Evolutionary conservation across 345 rosid species (phyloP).

Genomic region (Rhodomyrtus tomentosa): DNA sequence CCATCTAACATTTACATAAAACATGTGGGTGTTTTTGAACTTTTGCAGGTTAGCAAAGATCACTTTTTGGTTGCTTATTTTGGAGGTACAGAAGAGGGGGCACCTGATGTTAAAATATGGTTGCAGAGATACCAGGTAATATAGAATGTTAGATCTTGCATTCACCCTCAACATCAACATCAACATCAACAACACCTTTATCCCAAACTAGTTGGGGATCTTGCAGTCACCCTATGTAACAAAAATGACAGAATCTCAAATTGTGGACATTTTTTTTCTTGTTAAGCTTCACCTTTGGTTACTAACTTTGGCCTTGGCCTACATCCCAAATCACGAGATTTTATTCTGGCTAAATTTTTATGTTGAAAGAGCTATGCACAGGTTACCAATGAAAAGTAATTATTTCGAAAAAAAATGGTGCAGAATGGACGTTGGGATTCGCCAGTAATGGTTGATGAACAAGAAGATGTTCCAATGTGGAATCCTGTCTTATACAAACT

Average conservation of each 20-base stretch:
- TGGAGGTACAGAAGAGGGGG: conserved; percentile 49
- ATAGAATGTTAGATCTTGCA: neutral
- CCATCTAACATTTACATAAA: neutral
- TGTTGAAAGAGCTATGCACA: neutral
- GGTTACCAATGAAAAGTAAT: neutral
- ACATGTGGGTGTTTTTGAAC: neutral
- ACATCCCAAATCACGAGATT: neutral
- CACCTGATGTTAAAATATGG: conserved; percentile 65
- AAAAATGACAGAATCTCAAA: neutral
- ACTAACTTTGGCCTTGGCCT: neutral
- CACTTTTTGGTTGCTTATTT: conserved; percentile 76
- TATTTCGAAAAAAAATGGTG: neutral
- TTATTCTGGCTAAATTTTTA: neutral
- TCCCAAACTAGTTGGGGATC: no score
- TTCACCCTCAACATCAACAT: no score
- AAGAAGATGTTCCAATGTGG: conserved; percentile 74
- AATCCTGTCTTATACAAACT: conserved; percentile 81
- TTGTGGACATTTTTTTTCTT: neutral
- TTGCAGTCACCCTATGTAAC: neutral
- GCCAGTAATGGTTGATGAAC: conserved; percentile 49
- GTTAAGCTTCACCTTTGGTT: neutral
- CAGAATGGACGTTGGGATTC: conserved; percentile 65
- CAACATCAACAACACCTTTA: no score
- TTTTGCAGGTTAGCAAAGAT: conserved; percentile 44
- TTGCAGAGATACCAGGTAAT: conserved; percentile 50